Evolutionary conservation across 2,329 filamentous ascomycete genomes (phyloP), one percentile per base, ranked within the genome.

Genomic region (Aspergillus sp.): DNA sequence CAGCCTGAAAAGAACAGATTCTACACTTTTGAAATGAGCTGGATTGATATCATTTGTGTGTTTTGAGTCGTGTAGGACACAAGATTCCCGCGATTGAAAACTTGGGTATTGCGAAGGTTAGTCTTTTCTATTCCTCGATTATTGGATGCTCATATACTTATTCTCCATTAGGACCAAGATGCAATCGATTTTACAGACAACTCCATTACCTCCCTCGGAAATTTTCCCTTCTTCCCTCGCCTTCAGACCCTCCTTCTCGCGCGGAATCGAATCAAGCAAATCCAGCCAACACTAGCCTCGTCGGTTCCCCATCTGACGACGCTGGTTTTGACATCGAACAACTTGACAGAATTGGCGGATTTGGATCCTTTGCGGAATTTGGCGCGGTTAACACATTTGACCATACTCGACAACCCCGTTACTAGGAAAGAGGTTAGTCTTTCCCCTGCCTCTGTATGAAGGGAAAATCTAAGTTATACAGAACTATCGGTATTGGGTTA

Each of bases 161-260:
- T n/a, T 2, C 5, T 4, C 19, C 9, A 7, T 13, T 61, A 94
- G 88, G 88, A 90, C 61, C 90, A 94, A 80, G 93, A 97, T 76
- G 84, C 88, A 57, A 94, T 98, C 77, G 93, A 98, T 74, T 85
- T 98, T 63, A 97, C 93, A 70, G 93, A 98, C 77, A 98, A 98
- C 71, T 90, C 96, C 71, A 91, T 98, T 63, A 83, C 88, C 60
- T 77, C 85, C 44, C 81, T 98, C 54, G 85, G 84, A 56, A 96
- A 96, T 74, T 95, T 98, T 68, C 93, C 93, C 3, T 82, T 95
- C 44, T 91, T 87, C 48, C 90, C 89, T 41, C 86, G 93, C 58
- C 78, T 97, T 61, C 86, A 83, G 59, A 95, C 89, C 17, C 81
- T 98, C 38, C 83, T 98, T 43, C 81, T 95, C 47, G 90, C 90